These are phyloP conservation scores for Thyridium curvatum DNA, from an alignment of 2,329 filamentous ascomycete genomes.

Conservation along the genomic window DNA sequence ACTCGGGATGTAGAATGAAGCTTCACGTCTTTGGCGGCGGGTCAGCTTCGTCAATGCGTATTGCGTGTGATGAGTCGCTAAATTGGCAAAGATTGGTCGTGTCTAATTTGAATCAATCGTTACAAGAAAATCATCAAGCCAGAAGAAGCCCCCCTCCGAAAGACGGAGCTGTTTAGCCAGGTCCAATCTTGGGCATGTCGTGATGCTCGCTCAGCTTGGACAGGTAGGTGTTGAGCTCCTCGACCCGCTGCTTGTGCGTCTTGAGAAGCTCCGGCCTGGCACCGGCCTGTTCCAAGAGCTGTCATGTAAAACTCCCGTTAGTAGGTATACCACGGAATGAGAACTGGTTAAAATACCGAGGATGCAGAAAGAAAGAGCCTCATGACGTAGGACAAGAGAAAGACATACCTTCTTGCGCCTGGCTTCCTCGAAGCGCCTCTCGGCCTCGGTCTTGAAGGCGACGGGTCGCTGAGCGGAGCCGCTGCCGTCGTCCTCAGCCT, in stretches of 20 bases:
- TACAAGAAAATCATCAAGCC: too few relatives aligned
- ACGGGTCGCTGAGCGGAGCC: constrained; percentile 11
- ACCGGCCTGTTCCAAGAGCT: constrained; percentile 67
- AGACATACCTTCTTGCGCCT: constrained; percentile 68
- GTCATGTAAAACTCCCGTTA: background rate
- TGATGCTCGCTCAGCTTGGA: constrained; percentile 93
- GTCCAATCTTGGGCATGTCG: constrained; percentile 76
- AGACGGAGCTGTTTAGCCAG: constrained; percentile 33
- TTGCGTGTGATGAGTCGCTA: too few relatives aligned
- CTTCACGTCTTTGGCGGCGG: too few relatives aligned
- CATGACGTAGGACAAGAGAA: constrained; percentile 11
- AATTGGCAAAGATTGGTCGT: too few relatives aligned
- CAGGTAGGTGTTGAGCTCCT: constrained; percentile 91
- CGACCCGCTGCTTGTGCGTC: constrained; percentile 94
- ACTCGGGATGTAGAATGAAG: too few relatives aligned
- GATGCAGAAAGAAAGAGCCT: constrained; percentile 2
- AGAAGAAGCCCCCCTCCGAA: too few relatives aligned
- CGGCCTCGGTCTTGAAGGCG: constrained; percentile 71
- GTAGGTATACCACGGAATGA: too few relatives aligned
- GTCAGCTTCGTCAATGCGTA: too few relatives aligned
- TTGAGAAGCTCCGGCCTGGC: constrained; percentile 73
- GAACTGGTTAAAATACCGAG: background rate
- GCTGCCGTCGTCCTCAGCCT: constrained; percentile 18
- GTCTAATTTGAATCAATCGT: too few relatives aligned
- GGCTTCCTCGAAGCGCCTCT: constrained; percentile 74